Conservation (phyloP, 2,329 filamentous ascomycete species). For the Xylaria multiplex region DNA sequence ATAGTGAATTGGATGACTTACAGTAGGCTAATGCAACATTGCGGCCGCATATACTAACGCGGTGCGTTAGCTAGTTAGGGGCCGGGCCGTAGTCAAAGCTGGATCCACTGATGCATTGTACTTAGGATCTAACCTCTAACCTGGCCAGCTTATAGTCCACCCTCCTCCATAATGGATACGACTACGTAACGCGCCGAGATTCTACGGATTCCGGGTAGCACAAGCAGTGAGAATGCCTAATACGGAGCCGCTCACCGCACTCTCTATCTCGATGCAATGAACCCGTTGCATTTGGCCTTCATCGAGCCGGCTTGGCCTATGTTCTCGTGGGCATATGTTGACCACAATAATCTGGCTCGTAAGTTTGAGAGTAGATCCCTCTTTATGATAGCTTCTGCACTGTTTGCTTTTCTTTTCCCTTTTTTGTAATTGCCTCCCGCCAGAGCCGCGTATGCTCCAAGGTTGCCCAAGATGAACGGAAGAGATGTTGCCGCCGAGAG, state of each 20-base stretch:
- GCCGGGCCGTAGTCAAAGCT: neutral
- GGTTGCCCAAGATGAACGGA: conserved; percentile 7
- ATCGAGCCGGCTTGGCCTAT: neutral
- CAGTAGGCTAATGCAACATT: conserved; percentile 4
- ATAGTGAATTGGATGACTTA: neutral
- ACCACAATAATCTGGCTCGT: neutral
- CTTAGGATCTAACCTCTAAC: neutral
- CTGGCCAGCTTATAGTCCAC: neutral
- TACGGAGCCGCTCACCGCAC: conserved; percentile 4
- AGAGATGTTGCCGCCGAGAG: neutral
- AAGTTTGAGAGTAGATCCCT: neutral
- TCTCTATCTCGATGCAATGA: neutral
- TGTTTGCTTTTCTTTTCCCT: neutral
- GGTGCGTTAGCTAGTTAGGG: neutral
- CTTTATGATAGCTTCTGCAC: neutral
- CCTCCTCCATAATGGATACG: neutral
- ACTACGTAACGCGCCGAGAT: neutral
- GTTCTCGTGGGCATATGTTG: neutral
- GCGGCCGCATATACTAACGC: neutral
- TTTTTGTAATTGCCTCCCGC: neutral
- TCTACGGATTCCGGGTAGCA: conserved; percentile 12
- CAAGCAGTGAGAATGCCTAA: neutral
- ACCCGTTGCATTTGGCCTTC: neutral
- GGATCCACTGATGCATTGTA: neutral
- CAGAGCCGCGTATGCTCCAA: neutral